These are phyloP conservation scores for Carex pumila DNA, from an alignment of 176 grass and related monocot genomes.

Conservation along the genomic window DNA sequence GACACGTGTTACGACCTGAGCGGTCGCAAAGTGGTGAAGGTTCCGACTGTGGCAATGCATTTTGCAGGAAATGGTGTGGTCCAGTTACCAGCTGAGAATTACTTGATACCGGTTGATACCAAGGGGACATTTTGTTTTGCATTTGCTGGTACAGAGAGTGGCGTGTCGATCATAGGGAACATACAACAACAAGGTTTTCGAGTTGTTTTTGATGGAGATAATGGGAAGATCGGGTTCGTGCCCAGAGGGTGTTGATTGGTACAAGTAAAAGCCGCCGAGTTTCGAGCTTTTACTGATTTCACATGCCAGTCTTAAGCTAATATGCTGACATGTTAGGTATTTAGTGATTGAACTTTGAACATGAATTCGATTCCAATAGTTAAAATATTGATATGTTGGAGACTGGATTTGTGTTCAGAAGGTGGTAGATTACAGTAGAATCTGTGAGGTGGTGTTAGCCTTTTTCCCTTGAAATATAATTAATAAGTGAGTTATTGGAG, in stretches of 20 bases:
- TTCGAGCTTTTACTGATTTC: neutral
- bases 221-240: conserved; percentile 44
- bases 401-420: neutral
- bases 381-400: conserved; percentile 10
- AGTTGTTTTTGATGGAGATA: conserved; percentile 76
- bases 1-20: conserved; percentile 96
- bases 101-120: conserved; percentile 89
- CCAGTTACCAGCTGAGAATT: conserved; percentile 80
- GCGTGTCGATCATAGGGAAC: conserved; percentile 89
- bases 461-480: neutral
- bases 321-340: neutral
- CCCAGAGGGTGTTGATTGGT: conserved; percentile 45
- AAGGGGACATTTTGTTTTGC: conserved; percentile 92
- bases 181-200: conserved; percentile 94
- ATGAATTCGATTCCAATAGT: neutral
- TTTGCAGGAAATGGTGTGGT: conserved; percentile 52
- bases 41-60: conserved; percentile 84
- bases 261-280: neutral
- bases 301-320: neutral
- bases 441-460: conserved; percentile 6
- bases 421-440: conserved; percentile 11
- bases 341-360: neutral
- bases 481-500: neutral
- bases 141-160: conserved; percentile 80
- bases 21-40: conserved; percentile 71